These are phyloP conservation scores for Sphaceloma murrayae DNA, from an alignment of 2,329 filamentous ascomycete species.

Conservation along the genomic window DNA sequence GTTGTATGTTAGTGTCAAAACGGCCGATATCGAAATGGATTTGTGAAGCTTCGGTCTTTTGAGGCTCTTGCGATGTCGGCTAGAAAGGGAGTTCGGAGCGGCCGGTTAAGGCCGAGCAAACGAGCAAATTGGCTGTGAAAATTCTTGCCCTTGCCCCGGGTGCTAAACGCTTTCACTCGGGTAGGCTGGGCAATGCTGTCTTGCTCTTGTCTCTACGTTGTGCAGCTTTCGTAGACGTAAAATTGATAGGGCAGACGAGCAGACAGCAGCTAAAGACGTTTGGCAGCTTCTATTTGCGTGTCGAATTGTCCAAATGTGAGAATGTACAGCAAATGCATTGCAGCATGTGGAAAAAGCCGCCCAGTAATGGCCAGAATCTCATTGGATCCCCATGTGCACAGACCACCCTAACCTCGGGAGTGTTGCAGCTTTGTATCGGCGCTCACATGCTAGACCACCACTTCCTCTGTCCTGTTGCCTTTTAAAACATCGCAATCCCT, in stretches of 20 bases:
- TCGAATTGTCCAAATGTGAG: too few species aligned
- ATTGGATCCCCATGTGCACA: conserved; percentile 10
- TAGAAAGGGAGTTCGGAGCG: conserved; percentile 4
- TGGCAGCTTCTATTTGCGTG: too few species aligned
- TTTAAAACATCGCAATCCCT: conserved; percentile 18
- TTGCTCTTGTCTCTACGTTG: too few species aligned
- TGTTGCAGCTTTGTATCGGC: conserved; percentile 14
- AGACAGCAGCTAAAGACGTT: too few species aligned
- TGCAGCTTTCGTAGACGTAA: too few species aligned
- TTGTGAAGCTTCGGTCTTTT: conserved; percentile 6
- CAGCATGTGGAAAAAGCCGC: not conserved
- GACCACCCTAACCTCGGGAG: conserved; percentile 10
- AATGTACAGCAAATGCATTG: not conserved
- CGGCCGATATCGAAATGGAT: conserved; percentile 14
- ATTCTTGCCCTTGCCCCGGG: conserved; percentile 6
- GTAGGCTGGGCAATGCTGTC: not conserved
- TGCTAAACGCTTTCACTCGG: conserved; percentile 12
- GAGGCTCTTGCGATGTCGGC: conserved; percentile 13
- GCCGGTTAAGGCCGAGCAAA: conserved; percentile 10
- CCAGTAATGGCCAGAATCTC: conserved; percentile 10
- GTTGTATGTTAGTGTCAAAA: not conserved
- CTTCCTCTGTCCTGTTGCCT: conserved; percentile 14
- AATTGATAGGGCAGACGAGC: too few species aligned
- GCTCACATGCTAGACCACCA: conserved; percentile 12
- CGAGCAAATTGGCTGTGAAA: conserved; percentile 12